phyloP scores from a whole-genome alignment of 2,329 filamentous ascomycete genomes.

The Fusarium nodosum region DNA sequence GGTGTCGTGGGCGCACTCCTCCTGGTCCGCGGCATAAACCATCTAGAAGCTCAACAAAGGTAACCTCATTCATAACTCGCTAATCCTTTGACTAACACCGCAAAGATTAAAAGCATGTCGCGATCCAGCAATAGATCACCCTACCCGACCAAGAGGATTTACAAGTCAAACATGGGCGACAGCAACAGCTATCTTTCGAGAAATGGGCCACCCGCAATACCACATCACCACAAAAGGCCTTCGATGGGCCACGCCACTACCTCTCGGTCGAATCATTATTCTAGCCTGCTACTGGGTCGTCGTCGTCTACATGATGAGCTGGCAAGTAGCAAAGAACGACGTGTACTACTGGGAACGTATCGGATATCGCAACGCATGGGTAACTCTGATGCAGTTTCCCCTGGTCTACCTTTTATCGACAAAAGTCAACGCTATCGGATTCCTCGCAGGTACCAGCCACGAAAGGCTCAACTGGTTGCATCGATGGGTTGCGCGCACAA shows the following conservation, averaged over 20 bases:
- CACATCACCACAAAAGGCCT: constrained; percentile 62
- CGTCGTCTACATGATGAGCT: constrained; percentile 69
- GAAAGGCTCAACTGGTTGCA: constrained; percentile 81
- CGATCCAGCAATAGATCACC: constrained; percentile 61
- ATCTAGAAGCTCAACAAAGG: constrained; percentile 59
- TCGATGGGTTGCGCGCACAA: constrained; percentile 77
- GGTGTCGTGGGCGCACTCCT: constrained; percentile 61
- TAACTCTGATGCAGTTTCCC: constrained; percentile 74
- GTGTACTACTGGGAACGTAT: constrained; percentile 73
- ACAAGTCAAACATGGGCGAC: constrained; percentile 70
- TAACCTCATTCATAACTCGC: constrained; percentile 34
- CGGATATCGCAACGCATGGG: constrained; percentile 77
- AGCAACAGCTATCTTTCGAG: constrained; percentile 68
- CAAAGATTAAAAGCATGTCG: constrained; percentile 62
- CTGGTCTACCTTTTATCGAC: constrained; percentile 73
- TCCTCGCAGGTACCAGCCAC: constrained; percentile 73
- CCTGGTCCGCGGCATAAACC: constrained; percentile 59
- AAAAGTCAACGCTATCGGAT: constrained; percentile 71
- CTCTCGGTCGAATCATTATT: constrained; percentile 68
- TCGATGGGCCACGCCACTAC: constrained; percentile 70
- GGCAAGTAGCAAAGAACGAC: constrained; percentile 64
- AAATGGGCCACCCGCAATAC: constrained; percentile 68
- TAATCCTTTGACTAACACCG: not conserved
- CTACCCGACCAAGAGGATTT: constrained; percentile 64
- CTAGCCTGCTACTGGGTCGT: constrained; percentile 71